Base-by-base conservation (phyloP, 768 basidiomycete species). In the Lyophyllum decastes region DNA sequence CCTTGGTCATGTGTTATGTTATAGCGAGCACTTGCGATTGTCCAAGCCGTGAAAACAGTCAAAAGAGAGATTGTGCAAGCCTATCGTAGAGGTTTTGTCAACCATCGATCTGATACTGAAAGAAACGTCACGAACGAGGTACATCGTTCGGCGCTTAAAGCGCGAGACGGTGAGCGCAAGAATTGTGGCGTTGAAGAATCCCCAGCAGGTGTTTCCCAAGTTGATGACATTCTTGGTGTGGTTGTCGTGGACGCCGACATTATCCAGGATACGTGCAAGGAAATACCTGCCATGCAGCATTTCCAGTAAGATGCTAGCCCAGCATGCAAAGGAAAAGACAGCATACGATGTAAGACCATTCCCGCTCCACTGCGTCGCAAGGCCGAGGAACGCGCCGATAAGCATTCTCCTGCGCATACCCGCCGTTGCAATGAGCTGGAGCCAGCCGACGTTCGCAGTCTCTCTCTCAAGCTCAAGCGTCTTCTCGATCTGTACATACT, bases 281-380 rank as follows among this genome's bases (percentile, higher is more conserved):
- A 82, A 82, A 63, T 83, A 83, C 11, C 81, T 82, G 27, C 16
- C 48, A 50, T 41, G 5, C 22, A n/a, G 38, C 40, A 41, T 10
- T 19, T 2, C n/a, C n/a, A 7, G n/a, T 41, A 4, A 9, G 10
- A 46, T n/a, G 40, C 24, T 24, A 24, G 44, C 2, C 24, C 27
- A 44, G 52, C 25, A 0, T 33, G n/a, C 35, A 35, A 45, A 51
- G 27, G 16, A 49, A 48, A 34, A 54, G 1, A 44, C 40, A 34
- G 70, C 79, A 59, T 52, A 81, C 78, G 79, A 80, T 54, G 78
- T 80, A 43, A 87, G 67, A 5, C 85, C 85, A 61, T 87, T 86
- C 44, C 85, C 85, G 61, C 81, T 82, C 84, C 84, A 86, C 60
- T 86, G 84, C 6, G 85, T 86, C 47, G 79, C 81, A 54, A 85